phyloP scores from a whole-genome alignment of 257 asterid genomes.

The Jaltomata sinuosa region DNA sequence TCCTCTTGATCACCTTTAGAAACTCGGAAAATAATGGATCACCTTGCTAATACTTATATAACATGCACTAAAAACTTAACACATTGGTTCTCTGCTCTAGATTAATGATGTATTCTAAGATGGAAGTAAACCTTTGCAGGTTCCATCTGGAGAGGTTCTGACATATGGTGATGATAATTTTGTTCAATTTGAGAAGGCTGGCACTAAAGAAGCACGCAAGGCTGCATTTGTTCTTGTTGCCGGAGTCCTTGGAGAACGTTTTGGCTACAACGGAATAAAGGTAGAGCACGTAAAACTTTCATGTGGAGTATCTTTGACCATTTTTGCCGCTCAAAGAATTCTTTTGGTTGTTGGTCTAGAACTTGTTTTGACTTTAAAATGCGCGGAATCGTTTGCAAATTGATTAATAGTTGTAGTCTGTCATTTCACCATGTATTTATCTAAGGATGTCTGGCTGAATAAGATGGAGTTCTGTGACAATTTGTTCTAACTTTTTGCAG shows the following conservation, averaged over 20 bases:
- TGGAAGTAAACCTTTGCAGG: constrained; percentile 31
- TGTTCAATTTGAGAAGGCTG: constrained; percentile 61
- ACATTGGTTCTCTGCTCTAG: not conserved
- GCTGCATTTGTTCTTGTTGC: constrained; percentile 98
- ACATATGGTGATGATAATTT: constrained; percentile 63
- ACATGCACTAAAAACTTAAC: not conserved
- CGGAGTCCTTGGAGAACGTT: constrained; percentile 99
- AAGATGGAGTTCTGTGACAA: constrained; percentile 12
- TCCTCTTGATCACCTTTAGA: not conserved
- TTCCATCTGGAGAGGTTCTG: constrained; percentile 87
- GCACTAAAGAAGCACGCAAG: constrained; percentile 76
- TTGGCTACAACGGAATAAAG: constrained; percentile 94
- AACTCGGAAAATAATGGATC: not conserved
- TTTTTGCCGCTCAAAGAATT: too few species aligned
- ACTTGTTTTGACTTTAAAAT: not conserved
- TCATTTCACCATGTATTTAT: not conserved
- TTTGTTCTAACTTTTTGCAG: constrained; percentile 31
- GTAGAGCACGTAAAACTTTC: constrained; percentile 19
- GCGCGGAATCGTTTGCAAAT: not conserved
- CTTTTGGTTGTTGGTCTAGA: not conserved
- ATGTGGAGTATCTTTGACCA: too few species aligned
- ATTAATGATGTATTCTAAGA: not conserved
- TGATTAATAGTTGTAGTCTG: not conserved
- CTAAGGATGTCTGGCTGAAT: not conserved
- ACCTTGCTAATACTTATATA: not conserved